phyloP scores from a whole-genome alignment of 2,329 filamentous ascomycete species.

The Dactylellina leptospora region DNA sequence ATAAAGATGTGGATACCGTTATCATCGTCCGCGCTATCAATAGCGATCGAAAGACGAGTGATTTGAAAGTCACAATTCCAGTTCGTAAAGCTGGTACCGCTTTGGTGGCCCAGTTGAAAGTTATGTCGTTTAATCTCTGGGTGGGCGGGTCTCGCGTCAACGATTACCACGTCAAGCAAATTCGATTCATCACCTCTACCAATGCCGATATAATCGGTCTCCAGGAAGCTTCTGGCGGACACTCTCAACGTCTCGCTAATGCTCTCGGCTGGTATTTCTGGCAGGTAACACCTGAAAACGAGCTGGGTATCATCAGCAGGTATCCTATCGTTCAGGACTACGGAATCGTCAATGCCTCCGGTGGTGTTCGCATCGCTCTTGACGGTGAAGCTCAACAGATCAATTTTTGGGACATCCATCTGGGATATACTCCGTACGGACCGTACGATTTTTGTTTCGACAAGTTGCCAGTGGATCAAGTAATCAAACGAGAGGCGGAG shows the following conservation, averaged over 20 bases:
- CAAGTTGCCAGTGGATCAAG: slow-evolving; percentile 58
- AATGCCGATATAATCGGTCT: slow-evolving; percentile 60
- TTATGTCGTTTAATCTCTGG: slow-evolving; percentile 63
- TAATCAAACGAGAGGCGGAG: slow-evolving; percentile 59
- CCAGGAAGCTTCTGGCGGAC: slow-evolving; percentile 59
- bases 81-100: slow-evolving; percentile 56
- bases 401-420: slow-evolving; percentile 60
- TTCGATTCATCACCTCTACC: slow-evolving; percentile 59
- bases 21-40: slow-evolving; percentile 56
- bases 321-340: slow-evolving; percentile 60
- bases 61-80: slow-evolving; percentile 59
- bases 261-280: slow-evolving; percentile 61
- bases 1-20: slow-evolving; percentile 53
- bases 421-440: slow-evolving; percentile 61
- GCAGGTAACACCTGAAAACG: slow-evolving; percentile 58
- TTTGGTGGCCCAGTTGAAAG: slow-evolving; percentile 58
- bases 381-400: slow-evolving; percentile 59
- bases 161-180: slow-evolving; percentile 61
- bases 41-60: slow-evolving; percentile 56
- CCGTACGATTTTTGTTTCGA: slow-evolving; percentile 63
- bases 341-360: slow-evolving; percentile 56
- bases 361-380: slow-evolving; percentile 60
- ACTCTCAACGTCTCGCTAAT: slow-evolving; percentile 59
- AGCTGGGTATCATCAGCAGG: slow-evolving; percentile 60
- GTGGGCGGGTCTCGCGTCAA: slow-evolving; percentile 60